Evolutionary conservation across 306 rosid genomes (phyloP).

Genomic region (Carpinus fangiana): DNA sequence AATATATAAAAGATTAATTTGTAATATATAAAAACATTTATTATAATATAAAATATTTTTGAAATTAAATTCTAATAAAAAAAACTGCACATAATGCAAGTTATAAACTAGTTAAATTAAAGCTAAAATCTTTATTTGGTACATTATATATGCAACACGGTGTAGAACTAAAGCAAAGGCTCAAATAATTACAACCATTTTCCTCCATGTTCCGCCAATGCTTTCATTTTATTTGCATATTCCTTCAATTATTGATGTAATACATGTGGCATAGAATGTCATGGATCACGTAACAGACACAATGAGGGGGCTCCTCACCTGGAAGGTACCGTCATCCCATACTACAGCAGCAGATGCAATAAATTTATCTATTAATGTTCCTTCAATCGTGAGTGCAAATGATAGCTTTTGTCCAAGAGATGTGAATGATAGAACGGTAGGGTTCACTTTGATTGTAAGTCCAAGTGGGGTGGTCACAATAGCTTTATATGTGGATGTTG

Average conservation of each 20-base stretch:
- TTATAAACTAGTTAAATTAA: no score
- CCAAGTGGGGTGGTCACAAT: conserved; percentile 4
- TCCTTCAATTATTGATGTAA: not conserved
- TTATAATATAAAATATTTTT: no score
- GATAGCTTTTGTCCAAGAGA: conserved; percentile 29
- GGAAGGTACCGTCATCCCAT: conserved; percentile 36
- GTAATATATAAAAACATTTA: no score
- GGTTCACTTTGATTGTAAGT: conserved; percentile 33
- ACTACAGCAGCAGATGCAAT: conserved; percentile 30
- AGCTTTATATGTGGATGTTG: conserved; percentile 13
- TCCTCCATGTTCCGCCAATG: no score
- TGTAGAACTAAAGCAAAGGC: not conserved
- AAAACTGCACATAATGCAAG: no score
- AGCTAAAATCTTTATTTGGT: no score
- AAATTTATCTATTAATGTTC: not conserved
- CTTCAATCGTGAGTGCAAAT: conserved; percentile 29
- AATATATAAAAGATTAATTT: no score
- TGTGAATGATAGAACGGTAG: conserved; percentile 33
- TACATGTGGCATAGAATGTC: conserved; percentile 1
- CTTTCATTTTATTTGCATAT: no score
- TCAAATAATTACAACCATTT: no score
- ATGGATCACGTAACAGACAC: not conserved
- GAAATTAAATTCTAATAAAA: no score
- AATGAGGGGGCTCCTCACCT: conserved; percentile 42
- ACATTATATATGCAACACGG: not conserved